Evolutionary conservation across 345 rosid species (phyloP).

Genomic region (Salix koriyanagi): DNA sequence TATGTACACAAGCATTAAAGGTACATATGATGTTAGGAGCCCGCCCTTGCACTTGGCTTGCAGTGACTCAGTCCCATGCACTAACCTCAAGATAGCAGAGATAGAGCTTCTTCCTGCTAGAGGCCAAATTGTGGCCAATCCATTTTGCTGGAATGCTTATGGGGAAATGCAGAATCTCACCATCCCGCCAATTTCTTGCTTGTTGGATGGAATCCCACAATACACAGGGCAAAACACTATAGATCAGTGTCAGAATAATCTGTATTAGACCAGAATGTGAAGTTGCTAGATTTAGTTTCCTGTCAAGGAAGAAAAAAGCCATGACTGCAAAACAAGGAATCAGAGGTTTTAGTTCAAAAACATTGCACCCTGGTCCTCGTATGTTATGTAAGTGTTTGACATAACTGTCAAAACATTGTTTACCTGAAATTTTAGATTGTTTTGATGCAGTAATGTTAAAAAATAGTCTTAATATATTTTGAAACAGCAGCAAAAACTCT

Average conservation of each 20-base stretch:
- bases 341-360: neutral
- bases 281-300: neutral
- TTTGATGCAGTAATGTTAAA: too few relatives aligned
- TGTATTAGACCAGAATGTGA: slow-evolving; percentile 5
- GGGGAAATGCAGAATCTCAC: slow-evolving; percentile 43
- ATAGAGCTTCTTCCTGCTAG: slow-evolving; percentile 56
- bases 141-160: slow-evolving; percentile 93
- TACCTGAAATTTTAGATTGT: too few relatives aligned
- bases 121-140: slow-evolving; percentile 53
- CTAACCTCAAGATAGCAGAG: slow-evolving; percentile 14
- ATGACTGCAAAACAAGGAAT: neutral
- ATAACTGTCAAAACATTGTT: too few relatives aligned
- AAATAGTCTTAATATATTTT: too few relatives aligned
- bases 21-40: slow-evolving; percentile 40
- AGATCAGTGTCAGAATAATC: slow-evolving; percentile 21
- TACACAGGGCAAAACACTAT: slow-evolving; percentile 14
- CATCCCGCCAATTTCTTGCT: slow-evolving; percentile 39
- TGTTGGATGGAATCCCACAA: slow-evolving; percentile 32
- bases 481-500: neutral
- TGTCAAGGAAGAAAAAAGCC: slow-evolving; percentile 5
- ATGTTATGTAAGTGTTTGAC: neutral
- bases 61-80: slow-evolving; percentile 38
- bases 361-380: neutral
- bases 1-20: slow-evolving; percentile 22
- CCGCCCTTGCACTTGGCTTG: slow-evolving; percentile 40